Evolutionary conservation across 306 rosid genomes (phyloP).

Genomic region (Lathyrus oleraceus): DNA sequence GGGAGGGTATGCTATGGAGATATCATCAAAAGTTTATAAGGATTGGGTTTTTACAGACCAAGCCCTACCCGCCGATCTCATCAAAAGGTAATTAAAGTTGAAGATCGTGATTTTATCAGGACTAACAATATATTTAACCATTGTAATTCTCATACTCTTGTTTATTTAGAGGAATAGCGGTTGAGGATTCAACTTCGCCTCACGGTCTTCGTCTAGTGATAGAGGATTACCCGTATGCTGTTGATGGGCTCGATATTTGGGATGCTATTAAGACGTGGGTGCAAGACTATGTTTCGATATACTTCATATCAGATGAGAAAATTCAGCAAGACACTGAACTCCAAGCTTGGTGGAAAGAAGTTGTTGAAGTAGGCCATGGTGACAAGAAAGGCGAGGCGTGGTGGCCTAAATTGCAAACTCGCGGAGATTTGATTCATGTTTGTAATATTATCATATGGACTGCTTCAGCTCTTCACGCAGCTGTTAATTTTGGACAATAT

Average conservation of each 20-base stretch:
- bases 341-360: conserved; percentile 51
- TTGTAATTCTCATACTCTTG: not conserved
- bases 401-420: conserved; percentile 33
- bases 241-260: conserved; percentile 34
- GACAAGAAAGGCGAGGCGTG: conserved; percentile 18
- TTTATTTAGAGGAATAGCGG: too few relatives aligned
- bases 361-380: conserved; percentile 29
- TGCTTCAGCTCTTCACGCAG: conserved; percentile 30
- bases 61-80: conserved; percentile 45
- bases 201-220: too few relatives aligned
- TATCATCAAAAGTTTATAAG: conserved; percentile 37
- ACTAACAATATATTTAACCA: not conserved
- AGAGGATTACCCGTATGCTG: too few relatives aligned
- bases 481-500: conserved; percentile 39
- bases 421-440: conserved; percentile 13
- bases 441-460: conserved; percentile 21
- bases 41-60: too few relatives aligned
- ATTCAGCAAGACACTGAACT: conserved; percentile 49
- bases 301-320: conserved; percentile 35
- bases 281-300: conserved; percentile 14
- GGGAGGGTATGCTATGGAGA: conserved; percentile 35
- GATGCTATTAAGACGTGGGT: conserved; percentile 34
- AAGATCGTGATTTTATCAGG: not conserved
- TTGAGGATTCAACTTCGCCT: too few relatives aligned
- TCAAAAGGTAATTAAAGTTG: conserved; percentile 52